Evolutionary conservation across 176 grass and related monocot genomes (phyloP).

Genomic region (Miscanthus lutarioriparius): DNA sequence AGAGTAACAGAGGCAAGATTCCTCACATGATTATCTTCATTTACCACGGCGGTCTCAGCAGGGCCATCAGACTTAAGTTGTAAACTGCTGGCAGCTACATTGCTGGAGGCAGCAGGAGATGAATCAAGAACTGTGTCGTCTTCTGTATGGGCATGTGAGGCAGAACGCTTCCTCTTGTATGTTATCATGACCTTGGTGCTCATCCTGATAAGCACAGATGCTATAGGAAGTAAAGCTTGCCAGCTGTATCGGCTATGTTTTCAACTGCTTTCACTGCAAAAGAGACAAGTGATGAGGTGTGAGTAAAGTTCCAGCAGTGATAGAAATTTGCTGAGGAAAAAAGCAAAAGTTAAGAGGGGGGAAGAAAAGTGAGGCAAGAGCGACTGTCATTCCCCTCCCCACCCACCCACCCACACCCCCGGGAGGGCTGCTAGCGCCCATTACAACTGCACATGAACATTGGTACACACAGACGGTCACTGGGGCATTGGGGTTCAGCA

Average conservation of each 20-base stretch:
- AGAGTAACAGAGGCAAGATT: slow-evolving; percentile 6
- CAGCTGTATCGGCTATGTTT: background rate
- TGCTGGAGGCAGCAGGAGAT: slow-evolving; percentile 28
- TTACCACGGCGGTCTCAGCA: background rate
- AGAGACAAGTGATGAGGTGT: slow-evolving; percentile 13
- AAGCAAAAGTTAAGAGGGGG: background rate
- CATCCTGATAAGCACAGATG: slow-evolving; percentile 31
- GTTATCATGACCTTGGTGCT: slow-evolving; percentile 49
- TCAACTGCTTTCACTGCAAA: slow-evolving; percentile 10
- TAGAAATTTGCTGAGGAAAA: background rate
- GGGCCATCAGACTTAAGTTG: background rate
- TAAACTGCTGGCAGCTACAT: background rate
- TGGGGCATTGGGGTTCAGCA: background rate
- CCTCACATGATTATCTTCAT: slow-evolving; percentile 45
- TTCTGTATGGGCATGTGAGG: slow-evolving; percentile 2
- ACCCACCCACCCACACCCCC: background rate
- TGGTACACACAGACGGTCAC: background rate
- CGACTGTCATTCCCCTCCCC: background rate
- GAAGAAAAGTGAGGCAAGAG: background rate
- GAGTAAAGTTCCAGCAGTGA: slow-evolving; percentile 12
- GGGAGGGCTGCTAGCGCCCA: background rate
- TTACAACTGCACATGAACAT: background rate
- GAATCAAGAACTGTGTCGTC: slow-evolving; percentile 12
- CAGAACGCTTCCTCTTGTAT: slow-evolving; percentile 62
- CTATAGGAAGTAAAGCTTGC: background rate